Base-by-base conservation (phyloP, 176 grass and related monocot species). In the Paspalum vaginatum region DNA sequence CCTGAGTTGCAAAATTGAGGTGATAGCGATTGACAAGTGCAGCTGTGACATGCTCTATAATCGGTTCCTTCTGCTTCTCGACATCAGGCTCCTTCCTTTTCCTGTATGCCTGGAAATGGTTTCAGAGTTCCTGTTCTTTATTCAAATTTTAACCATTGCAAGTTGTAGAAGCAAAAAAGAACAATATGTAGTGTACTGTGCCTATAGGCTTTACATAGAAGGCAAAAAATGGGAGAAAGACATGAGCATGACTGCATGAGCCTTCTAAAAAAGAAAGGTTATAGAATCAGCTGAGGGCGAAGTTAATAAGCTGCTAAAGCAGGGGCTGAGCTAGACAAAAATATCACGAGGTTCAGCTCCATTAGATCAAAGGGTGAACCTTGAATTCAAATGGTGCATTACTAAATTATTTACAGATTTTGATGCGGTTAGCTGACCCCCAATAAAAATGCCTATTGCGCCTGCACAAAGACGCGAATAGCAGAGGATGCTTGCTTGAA, bases 21-120 rank as follows among this genome's bases (percentile, higher is more conserved):
- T 81, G 65, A 81, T 91, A 83, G 46, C 90, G 91, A 60, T 55
- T 81, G 14, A 84, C 74, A 72, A 99, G 68, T 55, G 92, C 76
- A 68, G 92, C 87, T 41, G 84, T 95, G 52, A 95, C 76, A 55
- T 88, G 88, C 64, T 99, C 86, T 43, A 99, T 70, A 86, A 99
- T 78, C 16, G 96, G 96, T 79, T 88, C 90, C 81, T 93, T 99
- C 56, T 91, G 85, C 72, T 91, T 95, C 25, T 95, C 79, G 48
- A 98, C 96, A 81, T 85, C 86, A n/a, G 96, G 96, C 79, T 93
- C 92, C 47, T 95, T 89, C 76, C 74, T 95, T 82, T 86, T 87
- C 62, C 88, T 98, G 78, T 89, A 95, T 62, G 80, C 68, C 96
- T 98, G 92, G 75, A 91, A 37, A 85, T 54, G 20, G 41, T 68